Conservation (phyloP, 2,329 filamentous ascomycete species). For the Dactylella cylindrospora region DNA sequence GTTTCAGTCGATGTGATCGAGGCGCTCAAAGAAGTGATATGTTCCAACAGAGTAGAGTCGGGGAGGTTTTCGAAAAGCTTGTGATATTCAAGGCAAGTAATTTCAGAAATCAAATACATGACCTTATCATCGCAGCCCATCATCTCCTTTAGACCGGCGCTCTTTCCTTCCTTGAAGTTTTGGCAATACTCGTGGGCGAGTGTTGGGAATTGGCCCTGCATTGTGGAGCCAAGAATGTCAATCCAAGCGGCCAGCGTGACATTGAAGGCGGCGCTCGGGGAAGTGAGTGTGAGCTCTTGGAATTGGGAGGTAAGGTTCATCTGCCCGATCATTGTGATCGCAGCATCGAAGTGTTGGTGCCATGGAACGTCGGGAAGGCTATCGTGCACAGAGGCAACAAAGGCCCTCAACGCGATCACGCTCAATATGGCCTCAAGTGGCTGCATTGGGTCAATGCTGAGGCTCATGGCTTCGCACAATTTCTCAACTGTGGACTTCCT, state of each 20-base stretch:
- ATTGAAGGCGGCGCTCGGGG: slow-evolving; percentile 70
- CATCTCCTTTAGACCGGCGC: slow-evolving; percentile 79
- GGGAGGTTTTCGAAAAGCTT: slow-evolving; percentile 77
- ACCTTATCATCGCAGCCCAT: slow-evolving; percentile 98
- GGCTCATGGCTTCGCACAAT: slow-evolving; percentile 76
- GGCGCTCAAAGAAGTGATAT: slow-evolving; percentile 82
- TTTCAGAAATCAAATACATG: slow-evolving; percentile 98
- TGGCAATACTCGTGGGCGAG: slow-evolving; percentile 96
- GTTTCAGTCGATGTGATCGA: slow-evolving; percentile 82
- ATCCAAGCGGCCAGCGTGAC: slow-evolving; percentile 96
- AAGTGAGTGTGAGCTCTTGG: slow-evolving; percentile 55
- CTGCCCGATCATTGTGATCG: slow-evolving; percentile 78
- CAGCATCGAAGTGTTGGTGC: slow-evolving; percentile 96
- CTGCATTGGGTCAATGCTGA: slow-evolving; percentile 78
- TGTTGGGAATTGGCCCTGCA: slow-evolving; percentile 78
- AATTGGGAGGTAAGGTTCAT: slow-evolving; percentile 74
- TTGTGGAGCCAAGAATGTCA: slow-evolving; percentile 91
- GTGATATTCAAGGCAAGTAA: slow-evolving; percentile 88
- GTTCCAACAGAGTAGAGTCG: slow-evolving; percentile 80
- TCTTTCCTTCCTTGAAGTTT: slow-evolving; percentile 70
- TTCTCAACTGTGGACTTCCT: slow-evolving; percentile 83
- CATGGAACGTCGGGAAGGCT: slow-evolving; percentile 87
- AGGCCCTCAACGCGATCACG: slow-evolving; percentile 91
- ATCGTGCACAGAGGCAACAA: slow-evolving; percentile 83
- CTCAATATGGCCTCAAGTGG: slow-evolving; percentile 90